Evolutionary conservation across 306 rosid species (phyloP), one percentile per base, ranked within the genome.

Genomic region (Begonia masoniana): DNA sequence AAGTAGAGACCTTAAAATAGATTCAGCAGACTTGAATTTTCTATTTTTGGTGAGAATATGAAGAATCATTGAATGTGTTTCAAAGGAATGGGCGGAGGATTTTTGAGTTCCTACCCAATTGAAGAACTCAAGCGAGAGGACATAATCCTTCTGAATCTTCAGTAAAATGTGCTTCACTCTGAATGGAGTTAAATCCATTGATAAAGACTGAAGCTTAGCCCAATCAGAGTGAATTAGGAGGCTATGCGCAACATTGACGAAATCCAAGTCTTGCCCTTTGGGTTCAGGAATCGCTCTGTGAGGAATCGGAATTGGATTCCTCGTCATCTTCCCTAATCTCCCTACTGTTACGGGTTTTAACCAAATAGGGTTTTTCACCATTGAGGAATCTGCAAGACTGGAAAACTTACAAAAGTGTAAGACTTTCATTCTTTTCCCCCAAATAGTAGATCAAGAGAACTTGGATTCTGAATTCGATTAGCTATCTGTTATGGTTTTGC

Each of bases 151-250:
- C 66, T 71, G 74, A 56, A 81, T 71, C 43, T 68, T 74, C 10
- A 85, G 65, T 45, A 89, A 55, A 9, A 89, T 41, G 67, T 82
- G 91, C 42, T 80, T 76, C 54, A 78, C 79, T 58, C 87, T 76
- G 47, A 78, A 79, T 4, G 83, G 67, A 6, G 83, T 80, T 46
- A 89, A 62, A 5, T 72, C 66, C n/a, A 55, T 36, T 13, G 82
- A 67, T 12, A 89, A 46, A 5, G 73, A 70, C 9, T 66, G 57
- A 31, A 89, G 85, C 51, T 82, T 76, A 10, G 67, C 54, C 95
- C 97, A 89, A 14, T 85, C 83, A 1, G 88, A 80, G 60, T 89
- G 83, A 57, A 82, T 81, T 7, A 89, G 50, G 58, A 85, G 87
- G 68, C 91, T 75, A 54, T 71, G 87, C 4, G 72, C 74, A n/a